Evolutionary conservation across 768 basidiomycete species (phyloP).

Genomic region (Aureoboletus auriporus): DNA sequence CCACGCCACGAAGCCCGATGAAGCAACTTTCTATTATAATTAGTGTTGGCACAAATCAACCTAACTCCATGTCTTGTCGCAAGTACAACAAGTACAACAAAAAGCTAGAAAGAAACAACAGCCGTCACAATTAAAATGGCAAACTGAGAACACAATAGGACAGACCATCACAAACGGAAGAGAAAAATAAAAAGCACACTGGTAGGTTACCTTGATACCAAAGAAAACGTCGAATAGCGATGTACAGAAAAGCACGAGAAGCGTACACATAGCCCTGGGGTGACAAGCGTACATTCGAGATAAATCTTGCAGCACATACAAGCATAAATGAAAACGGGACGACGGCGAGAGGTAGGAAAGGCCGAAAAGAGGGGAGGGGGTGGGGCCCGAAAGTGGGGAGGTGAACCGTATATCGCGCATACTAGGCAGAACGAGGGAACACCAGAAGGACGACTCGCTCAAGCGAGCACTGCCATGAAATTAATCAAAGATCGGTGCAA

Average conservation of each 20-base stretch:
- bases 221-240: constrained; percentile 2
- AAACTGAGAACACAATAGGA: constrained; percentile 2
- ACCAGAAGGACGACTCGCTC: background rate
- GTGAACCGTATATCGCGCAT: no score
- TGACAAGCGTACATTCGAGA: constrained; percentile 19
- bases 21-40: no score
- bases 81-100: constrained; percentile 8
- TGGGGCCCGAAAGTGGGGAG: background rate
- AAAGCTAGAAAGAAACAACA: constrained; percentile 6
- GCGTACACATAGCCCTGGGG: constrained; percentile 13
- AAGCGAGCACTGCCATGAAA: background rate
- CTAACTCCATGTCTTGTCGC: constrained; percentile 7
- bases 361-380: background rate
- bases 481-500: background rate
- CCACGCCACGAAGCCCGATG: no score
- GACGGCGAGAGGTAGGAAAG: background rate
- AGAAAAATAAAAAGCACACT: background rate
- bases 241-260: constrained; percentile 3
- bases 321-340: constrained; percentile 3
- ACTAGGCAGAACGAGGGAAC: background rate
- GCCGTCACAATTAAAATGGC: background rate
- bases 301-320: constrained; percentile 8
- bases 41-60: background rate
- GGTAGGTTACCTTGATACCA: constrained; percentile 3
- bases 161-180: background rate